A percentile compares a stretch with the other conserved stretches of the same genome.
Conservation (phyloP, 108 stramenopile genomes). For the Nitzschia inconspicua region DNA sequence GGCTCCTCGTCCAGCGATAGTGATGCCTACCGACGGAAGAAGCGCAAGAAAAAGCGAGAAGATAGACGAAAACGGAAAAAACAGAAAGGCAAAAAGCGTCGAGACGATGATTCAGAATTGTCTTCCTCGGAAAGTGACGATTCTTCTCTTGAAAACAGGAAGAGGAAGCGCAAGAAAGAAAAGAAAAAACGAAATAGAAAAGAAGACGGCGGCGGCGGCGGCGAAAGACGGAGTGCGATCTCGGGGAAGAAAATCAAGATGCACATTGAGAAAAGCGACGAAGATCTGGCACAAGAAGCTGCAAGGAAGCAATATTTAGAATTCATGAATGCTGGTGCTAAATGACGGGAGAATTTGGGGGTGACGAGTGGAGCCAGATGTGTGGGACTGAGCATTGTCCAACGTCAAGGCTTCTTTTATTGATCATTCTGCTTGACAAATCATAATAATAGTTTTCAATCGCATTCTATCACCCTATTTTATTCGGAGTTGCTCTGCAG, state of each 20-base stretch:
- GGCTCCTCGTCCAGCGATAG: constrained; percentile 1
- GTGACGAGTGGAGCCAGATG: too few species aligned
- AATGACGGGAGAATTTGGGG: constrained; percentile 15
- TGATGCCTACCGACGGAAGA: constrained; percentile 3
- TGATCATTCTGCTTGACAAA: too few species aligned
- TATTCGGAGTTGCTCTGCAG: constrained; percentile 77
- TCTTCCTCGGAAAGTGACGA: constrained; percentile 13
- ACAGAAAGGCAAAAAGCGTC: not conserved
- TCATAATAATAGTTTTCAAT: too few species aligned
- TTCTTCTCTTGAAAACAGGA: constrained; percentile 14
- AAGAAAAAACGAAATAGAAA: constrained; percentile 21
- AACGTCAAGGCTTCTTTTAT: too few species aligned
- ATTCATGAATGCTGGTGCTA: constrained; percentile 79
- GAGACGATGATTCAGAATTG: constrained; percentile 5
- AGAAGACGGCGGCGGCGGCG: constrained; percentile 1
- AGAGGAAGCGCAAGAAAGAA: constrained; percentile 20
- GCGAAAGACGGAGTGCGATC: constrained; percentile 64
- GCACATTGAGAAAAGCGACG: constrained; percentile 78
- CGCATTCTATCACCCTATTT: constrained; percentile 7
- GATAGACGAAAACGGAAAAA: constrained; percentile 15
- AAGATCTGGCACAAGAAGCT: constrained; percentile 75
- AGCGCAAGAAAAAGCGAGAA: constrained; percentile 13
- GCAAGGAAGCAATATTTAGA: constrained; percentile 69
- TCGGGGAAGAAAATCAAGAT: constrained; percentile 80
- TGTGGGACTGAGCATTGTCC: too few species aligned